A percentile compares a stretch with the other conserved stretches of the same genome.
phyloP scores from a whole-genome alignment of 176 grass and related monocot species.

The Oryza australiensis region DNA sequence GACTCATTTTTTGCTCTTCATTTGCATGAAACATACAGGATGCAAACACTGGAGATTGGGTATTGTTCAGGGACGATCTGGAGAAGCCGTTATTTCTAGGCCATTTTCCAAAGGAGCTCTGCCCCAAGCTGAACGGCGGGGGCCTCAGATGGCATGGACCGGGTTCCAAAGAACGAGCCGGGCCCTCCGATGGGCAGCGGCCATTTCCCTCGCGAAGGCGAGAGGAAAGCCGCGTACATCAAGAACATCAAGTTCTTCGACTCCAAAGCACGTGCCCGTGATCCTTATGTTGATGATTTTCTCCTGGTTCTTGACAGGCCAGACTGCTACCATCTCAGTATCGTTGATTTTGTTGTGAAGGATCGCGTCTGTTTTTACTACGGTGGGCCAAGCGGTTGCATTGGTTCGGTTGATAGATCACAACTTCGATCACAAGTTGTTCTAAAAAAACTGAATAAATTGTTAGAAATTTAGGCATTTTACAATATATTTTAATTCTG shows the following conservation, averaged over 20 bases:
- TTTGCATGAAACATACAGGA: not conserved
- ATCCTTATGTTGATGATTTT: not conserved
- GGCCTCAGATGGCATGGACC: not conserved
- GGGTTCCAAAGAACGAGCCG: not conserved
- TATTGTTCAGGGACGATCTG: not conserved
- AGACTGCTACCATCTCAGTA: not conserved
- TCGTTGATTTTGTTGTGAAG: too few species aligned
- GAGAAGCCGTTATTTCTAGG: not conserved
- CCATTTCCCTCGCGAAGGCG: not conserved
- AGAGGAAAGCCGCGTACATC: not conserved
- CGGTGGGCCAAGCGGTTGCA: too few species aligned
- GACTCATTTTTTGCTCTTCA: too few species aligned
- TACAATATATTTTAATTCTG: too few species aligned
- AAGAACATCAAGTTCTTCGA: slow-evolving; percentile 7
- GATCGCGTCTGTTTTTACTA: too few species aligned
- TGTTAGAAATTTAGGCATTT: too few species aligned
- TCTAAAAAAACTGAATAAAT: too few species aligned
- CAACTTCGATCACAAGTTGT: too few species aligned
- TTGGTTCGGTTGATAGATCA: too few species aligned
- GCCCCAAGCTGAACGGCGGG: not conserved
- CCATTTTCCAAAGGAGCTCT: slow-evolving; percentile 1
- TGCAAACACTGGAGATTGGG: not conserved
- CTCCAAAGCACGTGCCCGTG: not conserved
- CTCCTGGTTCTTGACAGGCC: not conserved
- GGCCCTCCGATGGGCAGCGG: slow-evolving; percentile 7